Percentiles rank a stretch among this genome's conserved stretches.
These are phyloP conservation scores for Dentipellis fragilis DNA, from an alignment of 768 basidiomycete genomes.

Conservation along the genomic window DNA sequence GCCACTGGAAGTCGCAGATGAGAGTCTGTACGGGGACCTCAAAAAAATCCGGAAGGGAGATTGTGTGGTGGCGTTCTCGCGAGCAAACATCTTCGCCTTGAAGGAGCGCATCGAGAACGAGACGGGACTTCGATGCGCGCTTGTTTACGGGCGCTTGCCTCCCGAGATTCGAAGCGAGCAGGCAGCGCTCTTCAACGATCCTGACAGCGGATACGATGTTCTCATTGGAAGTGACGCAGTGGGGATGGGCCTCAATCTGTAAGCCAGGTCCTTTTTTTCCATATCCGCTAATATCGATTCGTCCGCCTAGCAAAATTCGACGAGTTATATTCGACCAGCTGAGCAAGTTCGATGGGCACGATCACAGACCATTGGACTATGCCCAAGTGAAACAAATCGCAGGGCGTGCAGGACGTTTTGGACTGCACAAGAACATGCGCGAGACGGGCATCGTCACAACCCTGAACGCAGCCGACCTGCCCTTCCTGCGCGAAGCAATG, in stretches of 20 bases:
- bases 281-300: slow-evolving; percentile 1
- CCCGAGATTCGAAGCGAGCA: slow-evolving; percentile 90
- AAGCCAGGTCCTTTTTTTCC: slow-evolving; percentile 19
- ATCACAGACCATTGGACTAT: slow-evolving; percentile 36
- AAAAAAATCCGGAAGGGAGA: slow-evolving; percentile 67
- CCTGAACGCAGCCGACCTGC: slow-evolving; percentile 50
- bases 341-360: slow-evolving; percentile 46
- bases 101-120: slow-evolving; percentile 61
- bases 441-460: slow-evolving; percentile 68
- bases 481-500: slow-evolving; percentile 47
- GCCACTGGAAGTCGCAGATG: slow-evolving; percentile 62
- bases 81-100: slow-evolving; percentile 63
- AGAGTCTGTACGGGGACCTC: slow-evolving; percentile 54
- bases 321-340: slow-evolving; percentile 72
- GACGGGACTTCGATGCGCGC: slow-evolving; percentile 76
- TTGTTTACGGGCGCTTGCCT: slow-evolving; percentile 87
- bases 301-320: slow-evolving; percentile 67
- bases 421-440: slow-evolving; percentile 38
- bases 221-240: slow-evolving; percentile 92
- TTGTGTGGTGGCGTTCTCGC: slow-evolving; percentile 81
- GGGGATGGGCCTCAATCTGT: slow-evolving; percentile 98
- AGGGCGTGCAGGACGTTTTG: slow-evolving; percentile 87
- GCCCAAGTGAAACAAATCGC: slow-evolving; percentile 92
- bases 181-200: slow-evolving; percentile 85
- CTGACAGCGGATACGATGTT: slow-evolving; percentile 74